These are phyloP conservation scores for Pleurotus eryngii DNA, from an alignment of 768 basidiomycete genomes.

Conservation along the genomic window DNA sequence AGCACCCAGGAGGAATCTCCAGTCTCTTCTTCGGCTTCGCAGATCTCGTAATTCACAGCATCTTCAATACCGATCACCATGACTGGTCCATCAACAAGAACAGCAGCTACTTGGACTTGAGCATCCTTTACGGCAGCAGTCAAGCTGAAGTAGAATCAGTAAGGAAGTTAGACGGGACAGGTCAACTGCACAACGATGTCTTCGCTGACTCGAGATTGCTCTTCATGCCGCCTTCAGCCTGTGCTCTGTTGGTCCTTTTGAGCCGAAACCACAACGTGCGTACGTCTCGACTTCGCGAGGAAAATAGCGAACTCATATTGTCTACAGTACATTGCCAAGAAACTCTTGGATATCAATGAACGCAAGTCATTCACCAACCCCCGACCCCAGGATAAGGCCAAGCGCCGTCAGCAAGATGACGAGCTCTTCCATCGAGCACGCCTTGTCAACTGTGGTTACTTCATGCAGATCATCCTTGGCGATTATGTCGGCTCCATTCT, in stretches of 20 bases:
- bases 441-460: conserved; percentile 69
- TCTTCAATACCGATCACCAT: conserved; percentile 55
- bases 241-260: conserved; percentile 67
- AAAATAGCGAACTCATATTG: conserved; percentile 7
- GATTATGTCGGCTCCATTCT: conserved; percentile 79
- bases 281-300: conserved; percentile 9
- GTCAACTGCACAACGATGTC: conserved; percentile 62
- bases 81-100: conserved; percentile 57
- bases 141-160: conserved; percentile 44
- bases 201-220: conserved; percentile 67
- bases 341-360: conserved; percentile 69
- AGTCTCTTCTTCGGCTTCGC: conserved; percentile 79
- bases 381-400: conserved; percentile 19
- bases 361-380: conserved; percentile 36
- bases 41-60: conserved; percentile 67
- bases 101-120: conserved; percentile 75
- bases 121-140: conserved; percentile 67
- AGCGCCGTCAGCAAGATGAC: conserved; percentile 53
- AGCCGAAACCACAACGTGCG: conserved; percentile 73
- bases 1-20: conserved; percentile 69
- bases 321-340: conserved; percentile 64
- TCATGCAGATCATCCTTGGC: conserved; percentile 66
- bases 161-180: conserved; percentile 62
- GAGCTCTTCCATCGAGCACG: conserved; percentile 75
- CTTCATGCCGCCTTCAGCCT: conserved; percentile 69